Evolutionary conservation across 352 stramenopile species (phyloP).

Genomic region (Phytophthora pistaciae): DNA sequence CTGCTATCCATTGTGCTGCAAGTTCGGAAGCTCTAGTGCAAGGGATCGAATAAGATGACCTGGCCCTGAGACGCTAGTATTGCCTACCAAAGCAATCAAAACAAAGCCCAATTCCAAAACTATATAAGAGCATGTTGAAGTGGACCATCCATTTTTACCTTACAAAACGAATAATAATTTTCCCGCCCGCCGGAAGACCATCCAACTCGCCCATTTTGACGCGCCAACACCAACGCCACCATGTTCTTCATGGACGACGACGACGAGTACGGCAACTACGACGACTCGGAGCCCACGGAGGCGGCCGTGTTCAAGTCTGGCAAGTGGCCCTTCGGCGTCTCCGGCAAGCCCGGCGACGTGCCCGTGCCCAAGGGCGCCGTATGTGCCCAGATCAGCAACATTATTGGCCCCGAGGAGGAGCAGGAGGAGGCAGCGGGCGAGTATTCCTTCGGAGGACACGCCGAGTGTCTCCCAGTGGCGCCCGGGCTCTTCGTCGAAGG

Average conservation of each 20-base stretch:
- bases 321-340: not conserved
- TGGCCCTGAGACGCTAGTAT: no score
- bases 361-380: conserved; percentile 4
- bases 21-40: no score
- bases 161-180: no score
- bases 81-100: no score
- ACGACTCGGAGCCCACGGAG: conserved; percentile 7
- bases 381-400: conserved; percentile 10
- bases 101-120: no score
- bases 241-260: not conserved
- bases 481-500: conserved; percentile 20
- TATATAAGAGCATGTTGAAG: no score
- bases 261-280: conserved; percentile 3
- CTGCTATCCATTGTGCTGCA: no score
- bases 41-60: no score
- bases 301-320: conserved; percentile 3
- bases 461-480: conserved; percentile 3
- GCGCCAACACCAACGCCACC: not conserved
- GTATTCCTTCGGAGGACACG: conserved; percentile 17
- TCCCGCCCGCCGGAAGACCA: no score
- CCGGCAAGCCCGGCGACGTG: not conserved
- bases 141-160: no score
- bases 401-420: conserved; percentile 5
- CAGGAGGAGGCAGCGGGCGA: not conserved
- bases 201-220: no score